Evolutionary conservation across 176 grass and related monocot species (phyloP).

Genomic region (Coix lacrymajobi): DNA sequence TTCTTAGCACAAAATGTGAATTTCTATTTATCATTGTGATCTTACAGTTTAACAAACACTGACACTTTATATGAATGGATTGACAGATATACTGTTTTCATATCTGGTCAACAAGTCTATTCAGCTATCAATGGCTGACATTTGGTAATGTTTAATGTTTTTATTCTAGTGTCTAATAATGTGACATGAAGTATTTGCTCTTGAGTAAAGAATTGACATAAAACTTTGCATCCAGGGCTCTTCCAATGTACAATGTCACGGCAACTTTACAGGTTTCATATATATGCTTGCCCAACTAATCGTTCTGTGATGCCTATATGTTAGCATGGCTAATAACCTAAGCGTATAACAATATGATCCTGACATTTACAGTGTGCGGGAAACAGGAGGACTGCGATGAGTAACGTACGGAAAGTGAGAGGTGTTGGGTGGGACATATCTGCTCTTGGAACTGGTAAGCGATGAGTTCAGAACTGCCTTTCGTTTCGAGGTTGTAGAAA

Average conservation of each 20-base stretch:
- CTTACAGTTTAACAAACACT: neutral
- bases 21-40: neutral
- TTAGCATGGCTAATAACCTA: neutral
- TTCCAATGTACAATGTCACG: slow-evolving; percentile 89
- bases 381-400: slow-evolving; percentile 96
- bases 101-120: slow-evolving; percentile 69
- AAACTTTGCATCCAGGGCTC: slow-evolving; percentile 48
- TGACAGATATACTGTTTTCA: slow-evolving; percentile 69
- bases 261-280: slow-evolving; percentile 79
- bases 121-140: slow-evolving; percentile 72
- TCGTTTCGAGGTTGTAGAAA: neutral
- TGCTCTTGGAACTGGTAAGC: slow-evolving; percentile 92
- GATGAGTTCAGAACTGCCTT: neutral
- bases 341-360: neutral
- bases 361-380: slow-evolving; percentile 74
- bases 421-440: slow-evolving; percentile 95
- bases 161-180: neutral
- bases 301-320: slow-evolving; percentile 14
- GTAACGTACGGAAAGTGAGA: slow-evolving; percentile 70
- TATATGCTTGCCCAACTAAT: neutral
- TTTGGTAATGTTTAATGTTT: slow-evolving; percentile 50
- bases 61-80: neutral
- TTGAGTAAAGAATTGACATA: slow-evolving; percentile 29
- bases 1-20: slow-evolving; percentile 2
- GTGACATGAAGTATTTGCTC: neutral